Evolutionary conservation across 2,329 filamentous ascomycete species (phyloP), one percentile per base, ranked within the genome.

Genomic region (Chrysoporthe puriensis): DNA sequence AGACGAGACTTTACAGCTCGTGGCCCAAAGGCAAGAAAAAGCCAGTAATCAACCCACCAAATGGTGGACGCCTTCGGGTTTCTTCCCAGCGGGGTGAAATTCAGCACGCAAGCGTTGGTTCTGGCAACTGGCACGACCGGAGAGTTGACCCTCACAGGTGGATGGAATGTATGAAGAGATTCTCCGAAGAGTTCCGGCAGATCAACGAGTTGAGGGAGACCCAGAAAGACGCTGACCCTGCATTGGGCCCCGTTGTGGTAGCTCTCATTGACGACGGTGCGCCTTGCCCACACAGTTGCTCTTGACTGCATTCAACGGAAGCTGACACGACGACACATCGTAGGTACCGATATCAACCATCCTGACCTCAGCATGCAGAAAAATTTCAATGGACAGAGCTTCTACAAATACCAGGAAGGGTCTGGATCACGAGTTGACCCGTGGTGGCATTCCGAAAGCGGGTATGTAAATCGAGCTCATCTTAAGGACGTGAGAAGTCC

Each of bases 221-320:
- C 18, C 13, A 40, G 3, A 14, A 46, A 59, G 16, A n/a, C 42
- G 34, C 21, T 5, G 11, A 50, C 9, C 54, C 26, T 40, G 18
- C 54, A 16, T 9, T 34, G 54, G 16, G 32, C 11, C 54, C 16
- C 2, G 54, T 64, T 1, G 42, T 40, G 7, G 62, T 64, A 13
- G 50, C 62, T 9, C 36, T 64, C 13, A 64, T 64, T 32, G 62
- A 64, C 50, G 62, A 64, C 5, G 62, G 62, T 5, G 36, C 42
- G 21, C n/a, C 42, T 4, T 1, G 43, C 14, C 6, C 50, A 50
- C 14, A 7, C 9, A 52, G 44, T 1, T 46, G 44, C 14, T 46
- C 13, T 46, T 18, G 13, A 5, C 44, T 5, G 16, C 16, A 14
- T 18, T 4, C 44, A 46, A 44, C 43, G 11, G 43, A 44, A 13